phyloP scores from a whole-genome alignment of 306 rosid species.

The Cyclanthera cordifolia region DNA sequence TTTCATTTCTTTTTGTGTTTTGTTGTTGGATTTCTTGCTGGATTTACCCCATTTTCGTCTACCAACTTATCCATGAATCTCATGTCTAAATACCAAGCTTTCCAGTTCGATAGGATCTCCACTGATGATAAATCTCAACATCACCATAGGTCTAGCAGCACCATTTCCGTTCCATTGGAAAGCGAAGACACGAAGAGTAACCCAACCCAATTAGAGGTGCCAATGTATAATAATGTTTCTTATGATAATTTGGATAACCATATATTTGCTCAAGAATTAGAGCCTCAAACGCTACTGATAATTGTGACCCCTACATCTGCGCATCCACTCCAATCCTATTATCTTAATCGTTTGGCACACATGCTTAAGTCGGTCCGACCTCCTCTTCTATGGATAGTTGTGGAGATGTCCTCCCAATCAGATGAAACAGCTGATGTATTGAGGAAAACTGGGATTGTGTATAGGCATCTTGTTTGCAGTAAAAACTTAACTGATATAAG shows the following conservation, averaged over 20 bases:
- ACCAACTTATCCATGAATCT: conserved; percentile 34
- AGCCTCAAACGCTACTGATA: conserved; percentile 55
- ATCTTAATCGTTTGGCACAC: conserved; percentile 60
- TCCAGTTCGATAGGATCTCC: conserved; percentile 45
- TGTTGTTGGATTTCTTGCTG: conserved; percentile 53
- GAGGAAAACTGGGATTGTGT: conserved; percentile 66
- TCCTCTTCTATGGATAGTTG: conserved; percentile 81
- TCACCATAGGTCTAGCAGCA: conserved; percentile 24
- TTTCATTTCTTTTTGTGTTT: conserved; percentile 61
- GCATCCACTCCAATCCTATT: conserved; percentile 52
- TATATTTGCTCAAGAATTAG: conserved; percentile 24
- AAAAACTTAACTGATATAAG: conserved; percentile 40
- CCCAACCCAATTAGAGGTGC: conserved; percentile 21
- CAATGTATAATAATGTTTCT: conserved; percentile 22
- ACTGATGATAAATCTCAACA: conserved; percentile 32
- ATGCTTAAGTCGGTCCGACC: conserved; percentile 44
- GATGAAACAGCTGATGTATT: conserved; percentile 59
- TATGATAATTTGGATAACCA: conserved; percentile 11
- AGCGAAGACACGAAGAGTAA: conserved; percentile 21
- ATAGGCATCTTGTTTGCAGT: conserved; percentile 68
- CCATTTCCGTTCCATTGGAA: conserved; percentile 14
- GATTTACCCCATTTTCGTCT: conserved; percentile 58
- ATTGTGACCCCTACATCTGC: conserved; percentile 59
- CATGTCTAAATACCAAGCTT: conserved; percentile 50
- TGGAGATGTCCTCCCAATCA: conserved; percentile 72